Base-by-base conservation (phyloP, 1,284 basidiomycete genomes). In the Flammula alnicola region DNA sequence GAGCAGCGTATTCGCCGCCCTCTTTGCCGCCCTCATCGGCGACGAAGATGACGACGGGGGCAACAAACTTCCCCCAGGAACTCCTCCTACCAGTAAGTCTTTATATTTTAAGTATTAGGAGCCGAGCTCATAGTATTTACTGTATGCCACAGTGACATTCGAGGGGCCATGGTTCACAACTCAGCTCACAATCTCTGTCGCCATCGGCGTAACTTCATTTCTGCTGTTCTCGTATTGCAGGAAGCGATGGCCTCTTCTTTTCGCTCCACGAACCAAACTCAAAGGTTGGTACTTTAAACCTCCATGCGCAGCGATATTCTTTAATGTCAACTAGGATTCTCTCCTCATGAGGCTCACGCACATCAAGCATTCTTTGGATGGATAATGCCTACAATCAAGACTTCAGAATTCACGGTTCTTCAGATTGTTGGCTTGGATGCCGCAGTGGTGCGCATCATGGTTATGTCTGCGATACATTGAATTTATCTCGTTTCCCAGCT, bases 401-500 rank as follows among this genome's bases (percentile, higher is more conserved):
- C 91, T 0, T 93, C 92, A 35, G 96, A 98, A 64, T 93, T 91
- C 61, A 91, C 92, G 3, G 87, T 98, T n/a, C 77, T 98, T 0
- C 95, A 98, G 66, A 95, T 96, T 32, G 95, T 98, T 9, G 96
- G 96, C 0, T 73, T 99, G 40, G 96, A 99, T 70, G 96, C 95
- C 31, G 94, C 94, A 4, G 94, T 98, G 60, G 93, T 67, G 27
- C 43, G 63, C 20, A 19, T 42, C n/a, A 20, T 1, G 12, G 11
- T 43, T 14, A 33, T 12, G 16, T 27, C n/a, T n/a, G 26, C 26
- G 5, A 5, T 12, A 22, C 36, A 12, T 20, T 20, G 12, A 10
- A 7, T 29, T 44, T 19, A 36, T 41, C n/a, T n/a, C n/a, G n/a
- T n/a, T 14, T 32, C 19, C 17, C 32, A 95, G 93, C 79, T 98